These are phyloP conservation scores for Paecilomyces dactylethromorphus DNA, from an alignment of 2,329 filamentous ascomycete genomes.

Conservation along the genomic window DNA sequence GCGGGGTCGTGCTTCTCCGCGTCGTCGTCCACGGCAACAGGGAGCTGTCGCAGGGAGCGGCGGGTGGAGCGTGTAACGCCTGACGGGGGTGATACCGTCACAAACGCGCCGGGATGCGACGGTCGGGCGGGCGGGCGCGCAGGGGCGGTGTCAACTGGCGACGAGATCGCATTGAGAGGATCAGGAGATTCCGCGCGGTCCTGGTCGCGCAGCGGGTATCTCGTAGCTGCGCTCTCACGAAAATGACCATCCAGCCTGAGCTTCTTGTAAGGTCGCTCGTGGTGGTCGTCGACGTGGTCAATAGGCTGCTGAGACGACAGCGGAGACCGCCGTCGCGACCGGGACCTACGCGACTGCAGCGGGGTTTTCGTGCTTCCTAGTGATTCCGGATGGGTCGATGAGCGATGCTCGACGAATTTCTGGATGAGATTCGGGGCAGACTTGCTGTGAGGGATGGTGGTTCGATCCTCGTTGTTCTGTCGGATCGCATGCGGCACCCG, in stretches of 20 bases:
- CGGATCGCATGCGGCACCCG: conserved; percentile 16
- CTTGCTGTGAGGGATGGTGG: conserved; percentile 10
- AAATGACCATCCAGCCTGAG: conserved; percentile 10
- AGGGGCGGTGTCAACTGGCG: conserved; percentile 7
- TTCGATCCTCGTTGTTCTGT: conserved; percentile 18
- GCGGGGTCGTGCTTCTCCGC: conserved; percentile 1
- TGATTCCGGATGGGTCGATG: not conserved
- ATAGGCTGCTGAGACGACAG: not conserved
- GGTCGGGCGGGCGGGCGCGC: conserved; percentile 1
- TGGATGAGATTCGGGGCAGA: conserved; percentile 1
- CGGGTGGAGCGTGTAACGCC: conserved; percentile 12
- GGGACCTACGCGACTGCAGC: not conserved
- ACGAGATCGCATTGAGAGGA: conserved; percentile 19
- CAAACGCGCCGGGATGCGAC: not conserved
- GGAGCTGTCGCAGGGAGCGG: conserved; percentile 1
- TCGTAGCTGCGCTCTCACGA: conserved; percentile 5
- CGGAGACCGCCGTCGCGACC: not conserved
- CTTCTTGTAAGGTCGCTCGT: conserved; percentile 7
- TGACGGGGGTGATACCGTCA: conserved; percentile 4
- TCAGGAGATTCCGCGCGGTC: conserved; percentile 18
- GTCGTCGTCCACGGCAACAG: conserved; percentile 6
- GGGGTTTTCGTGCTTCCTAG: not conserved
- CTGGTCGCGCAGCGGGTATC: conserved; percentile 12
- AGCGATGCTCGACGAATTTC: not conserved
- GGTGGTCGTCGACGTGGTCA: conserved; percentile 1